A percentile compares a stretch with the other conserved stretches of the same genome.
Evolutionary conservation across 805 yeast species (phyloP).

Genomic region (Yarrowia keelungensis): DNA sequence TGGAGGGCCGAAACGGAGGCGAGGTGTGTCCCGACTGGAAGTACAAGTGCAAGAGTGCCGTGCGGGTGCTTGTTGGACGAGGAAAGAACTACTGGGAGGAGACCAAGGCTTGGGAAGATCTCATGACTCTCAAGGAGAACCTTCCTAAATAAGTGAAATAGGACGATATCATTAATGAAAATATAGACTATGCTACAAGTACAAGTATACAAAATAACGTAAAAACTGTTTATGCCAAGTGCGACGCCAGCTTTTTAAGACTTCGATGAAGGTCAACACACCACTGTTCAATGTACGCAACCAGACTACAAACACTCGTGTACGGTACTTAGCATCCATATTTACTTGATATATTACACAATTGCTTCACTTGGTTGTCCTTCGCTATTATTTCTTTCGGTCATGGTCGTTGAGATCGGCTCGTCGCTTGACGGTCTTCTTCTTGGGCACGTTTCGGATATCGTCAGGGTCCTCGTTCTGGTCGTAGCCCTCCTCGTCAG

Average conservation of each 20-base stretch:
- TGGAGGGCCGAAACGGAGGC: constrained; percentile 67
- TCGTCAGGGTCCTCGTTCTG: constrained; percentile 33
- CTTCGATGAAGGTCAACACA: too few relatives aligned
- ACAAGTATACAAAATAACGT: neutral
- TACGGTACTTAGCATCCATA: too few relatives aligned
- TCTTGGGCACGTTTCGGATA: constrained; percentile 37
- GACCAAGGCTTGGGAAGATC: constrained; percentile 73
- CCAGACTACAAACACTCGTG: too few relatives aligned
- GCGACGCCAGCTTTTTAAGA: too few relatives aligned
- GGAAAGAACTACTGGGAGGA: constrained; percentile 84
- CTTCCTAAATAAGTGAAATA: constrained; percentile 2
- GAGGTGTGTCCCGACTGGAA: constrained; percentile 93
- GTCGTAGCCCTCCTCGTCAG: constrained; percentile 31
- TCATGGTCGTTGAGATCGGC: constrained; percentile 12
- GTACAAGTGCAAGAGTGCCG: constrained; percentile 74
- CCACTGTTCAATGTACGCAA: too few relatives aligned
- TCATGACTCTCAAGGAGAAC: constrained; percentile 58
- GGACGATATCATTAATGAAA: neutral
- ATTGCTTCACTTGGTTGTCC: neutral
- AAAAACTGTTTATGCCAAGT: too few relatives aligned
- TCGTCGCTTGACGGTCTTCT: constrained; percentile 31
- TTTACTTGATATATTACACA: constrained; percentile 9
- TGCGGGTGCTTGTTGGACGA: constrained; percentile 77
- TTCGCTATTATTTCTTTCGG: neutral
- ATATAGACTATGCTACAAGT: neutral